Evolutionary conservation across 2,329 filamentous ascomycete species (phyloP).

Genomic region (Pseudogymnoascus pannorum): DNA sequence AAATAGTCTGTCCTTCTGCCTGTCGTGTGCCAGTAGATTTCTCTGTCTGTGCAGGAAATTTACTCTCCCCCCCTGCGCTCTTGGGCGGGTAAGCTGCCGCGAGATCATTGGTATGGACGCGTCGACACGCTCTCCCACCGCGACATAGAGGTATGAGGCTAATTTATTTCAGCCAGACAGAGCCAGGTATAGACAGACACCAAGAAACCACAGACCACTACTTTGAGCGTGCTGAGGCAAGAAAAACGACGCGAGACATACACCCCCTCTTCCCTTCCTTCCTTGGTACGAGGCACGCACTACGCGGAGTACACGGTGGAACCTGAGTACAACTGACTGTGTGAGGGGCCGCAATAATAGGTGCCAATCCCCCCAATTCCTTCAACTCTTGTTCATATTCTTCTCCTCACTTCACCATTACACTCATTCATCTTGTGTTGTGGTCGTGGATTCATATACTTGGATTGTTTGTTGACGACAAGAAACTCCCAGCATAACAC

Average conservation of each 20-base stretch:
- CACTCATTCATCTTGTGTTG: constrained; percentile 1
- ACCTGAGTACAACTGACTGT: neutral
- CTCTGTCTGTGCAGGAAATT: neutral
- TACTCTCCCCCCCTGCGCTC: neutral
- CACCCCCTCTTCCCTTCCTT: neutral
- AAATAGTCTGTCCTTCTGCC: neutral
- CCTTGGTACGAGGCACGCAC: neutral
- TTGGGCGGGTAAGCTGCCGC: neutral
- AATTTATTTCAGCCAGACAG: neutral
- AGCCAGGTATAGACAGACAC: neutral
- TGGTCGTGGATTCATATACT: constrained; percentile 1
- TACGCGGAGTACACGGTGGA: neutral
- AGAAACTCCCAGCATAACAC: neutral
- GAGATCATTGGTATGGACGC: neutral
- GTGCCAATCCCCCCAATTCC: neutral
- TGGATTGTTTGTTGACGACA: neutral
- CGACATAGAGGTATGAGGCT: neutral
- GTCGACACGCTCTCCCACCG: neutral
- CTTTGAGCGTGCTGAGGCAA: neutral
- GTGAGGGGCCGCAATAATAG: constrained; percentile 5
- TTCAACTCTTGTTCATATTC: neutral
- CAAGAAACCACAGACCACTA: neutral
- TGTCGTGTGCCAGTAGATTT: neutral
- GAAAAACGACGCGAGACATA: neutral
- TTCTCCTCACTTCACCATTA: neutral